These are phyloP conservation scores for Leishmania guyanensis DNA, from an alignment of 208 protist species.

Conservation along the genomic window DNA sequence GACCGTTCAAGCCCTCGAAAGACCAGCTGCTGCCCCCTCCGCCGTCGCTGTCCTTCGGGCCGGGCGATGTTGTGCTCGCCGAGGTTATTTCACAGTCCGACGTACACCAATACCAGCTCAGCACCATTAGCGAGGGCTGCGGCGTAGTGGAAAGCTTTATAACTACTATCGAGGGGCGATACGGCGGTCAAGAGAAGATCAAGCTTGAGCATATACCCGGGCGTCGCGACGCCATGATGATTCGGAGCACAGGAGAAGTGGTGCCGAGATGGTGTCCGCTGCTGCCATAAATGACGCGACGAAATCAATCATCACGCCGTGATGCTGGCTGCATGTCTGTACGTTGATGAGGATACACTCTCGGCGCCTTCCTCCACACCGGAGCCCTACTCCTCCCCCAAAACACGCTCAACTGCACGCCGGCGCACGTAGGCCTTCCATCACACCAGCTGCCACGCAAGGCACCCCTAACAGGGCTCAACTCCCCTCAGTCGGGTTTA, in stretches of 20 bases:
- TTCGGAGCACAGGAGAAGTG: conserved; percentile 35
- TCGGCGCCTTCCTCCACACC: not conserved
- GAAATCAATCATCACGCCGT: not conserved
- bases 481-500: too few relatives aligned
- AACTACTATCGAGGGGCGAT: conserved; percentile 10
- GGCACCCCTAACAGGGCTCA: not conserved
- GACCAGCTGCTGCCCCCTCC: conserved; percentile 59
- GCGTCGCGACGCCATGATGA: conserved; percentile 60
- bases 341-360: not conserved
- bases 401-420: not conserved
- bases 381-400: not conserved
- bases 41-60: conserved; percentile 50
- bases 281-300: conserved; percentile 14
- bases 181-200: conserved; percentile 15
- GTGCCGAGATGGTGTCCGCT: conserved; percentile 73
- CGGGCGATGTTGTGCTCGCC: conserved; percentile 70
- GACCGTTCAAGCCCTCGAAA: conserved; percentile 58
- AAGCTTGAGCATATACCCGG: conserved; percentile 57
- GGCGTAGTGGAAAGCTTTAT: conserved; percentile 60
- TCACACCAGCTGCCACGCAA: not conserved
- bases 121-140: conserved; percentile 51
- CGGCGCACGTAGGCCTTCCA: not conserved
- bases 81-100: conserved; percentile 84
- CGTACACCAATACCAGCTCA: conserved; percentile 78
- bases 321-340: not conserved